A percentile compares a stretch with the other conserved stretches of the same genome.
phyloP scores from a whole-genome alignment of 306 rosid genomes.

The Inga laurina region DNA sequence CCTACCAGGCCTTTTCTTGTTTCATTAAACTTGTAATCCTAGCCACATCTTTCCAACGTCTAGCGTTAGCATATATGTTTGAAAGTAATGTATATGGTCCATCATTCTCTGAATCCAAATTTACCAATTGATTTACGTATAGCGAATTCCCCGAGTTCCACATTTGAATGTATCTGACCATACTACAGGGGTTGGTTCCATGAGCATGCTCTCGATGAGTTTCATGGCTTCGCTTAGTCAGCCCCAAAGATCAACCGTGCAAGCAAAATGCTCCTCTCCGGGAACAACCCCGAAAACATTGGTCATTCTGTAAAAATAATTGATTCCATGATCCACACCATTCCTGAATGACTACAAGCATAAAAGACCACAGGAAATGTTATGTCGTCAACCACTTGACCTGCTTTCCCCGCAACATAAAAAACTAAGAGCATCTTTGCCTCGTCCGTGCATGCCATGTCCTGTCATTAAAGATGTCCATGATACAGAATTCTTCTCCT shows the following conservation, averaged over 20 bases:
- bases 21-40: slow-evolving; percentile 70
- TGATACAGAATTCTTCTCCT: slow-evolving; percentile 63
- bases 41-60: slow-evolving; percentile 85
- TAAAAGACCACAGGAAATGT: slow-evolving; percentile 76
- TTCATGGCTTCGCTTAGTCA: slow-evolving; percentile 64
- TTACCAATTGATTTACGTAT: slow-evolving; percentile 44
- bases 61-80: slow-evolving; percentile 83
- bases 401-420: slow-evolving; percentile 52
- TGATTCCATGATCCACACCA: slow-evolving; percentile 63
- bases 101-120: slow-evolving; percentile 61
- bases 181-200: slow-evolving; percentile 66
- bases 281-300: slow-evolving; percentile 51
- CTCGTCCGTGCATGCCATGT: slow-evolving; percentile 83
- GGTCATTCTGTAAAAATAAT: slow-evolving; percentile 62
- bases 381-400: slow-evolving; percentile 61
- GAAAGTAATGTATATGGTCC: slow-evolving; percentile 83
- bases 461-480: slow-evolving; percentile 87
- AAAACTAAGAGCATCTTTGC: slow-evolving; percentile 78
- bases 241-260: slow-evolving; percentile 86
- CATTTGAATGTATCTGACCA: slow-evolving; percentile 74
- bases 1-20: slow-evolving; percentile 81
- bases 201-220: slow-evolving; percentile 46
- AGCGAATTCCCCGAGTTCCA: slow-evolving; percentile 82
- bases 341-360: slow-evolving; percentile 89
- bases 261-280: slow-evolving; percentile 76